Evolutionary conservation across 1,284 basidiomycete species (phyloP).

Genomic region (Paramarasmius palmivorus): DNA sequence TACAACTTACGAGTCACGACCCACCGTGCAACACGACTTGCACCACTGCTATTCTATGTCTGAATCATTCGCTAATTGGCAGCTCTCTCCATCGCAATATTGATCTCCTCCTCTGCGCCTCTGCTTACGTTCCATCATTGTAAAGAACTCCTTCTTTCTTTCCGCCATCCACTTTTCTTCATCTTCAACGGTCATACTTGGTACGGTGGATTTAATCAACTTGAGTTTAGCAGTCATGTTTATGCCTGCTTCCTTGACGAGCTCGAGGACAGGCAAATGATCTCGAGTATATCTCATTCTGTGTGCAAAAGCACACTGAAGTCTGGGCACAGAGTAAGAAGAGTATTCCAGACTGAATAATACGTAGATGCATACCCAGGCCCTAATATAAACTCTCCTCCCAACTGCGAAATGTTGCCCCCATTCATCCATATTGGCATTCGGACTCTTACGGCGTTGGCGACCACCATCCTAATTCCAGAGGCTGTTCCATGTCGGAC

Average conservation of each 20-base stretch:
- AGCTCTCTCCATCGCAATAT: too few species aligned
- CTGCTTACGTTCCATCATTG: too few species aligned
- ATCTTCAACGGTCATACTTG: neutral
- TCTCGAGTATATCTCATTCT: conserved; percentile 10
- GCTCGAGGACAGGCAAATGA: conserved; percentile 5
- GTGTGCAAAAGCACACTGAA: conserved; percentile 9
- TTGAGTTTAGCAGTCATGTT: neutral
- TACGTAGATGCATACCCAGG: conserved; percentile 47
- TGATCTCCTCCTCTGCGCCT: too few species aligned
- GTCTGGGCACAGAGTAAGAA: neutral
- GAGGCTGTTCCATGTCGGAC: conserved; percentile 52
- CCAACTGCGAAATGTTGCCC: conserved; percentile 67
- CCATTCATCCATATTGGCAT: conserved; percentile 69
- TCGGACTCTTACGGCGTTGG: conserved; percentile 52
- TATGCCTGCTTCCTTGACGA: conserved; percentile 5
- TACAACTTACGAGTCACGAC: too few species aligned
- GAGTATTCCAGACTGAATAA: neutral
- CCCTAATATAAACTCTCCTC: conserved; percentile 79
- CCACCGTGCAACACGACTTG: too few species aligned
- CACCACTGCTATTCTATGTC: too few species aligned
- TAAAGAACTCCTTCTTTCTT: neutral
- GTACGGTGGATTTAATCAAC: neutral
- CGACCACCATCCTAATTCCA: conserved; percentile 62
- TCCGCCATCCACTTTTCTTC: neutral
- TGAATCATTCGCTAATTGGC: too few species aligned